Percentiles rank a stretch among this genome's conserved stretches.
Evolutionary conservation across 2,329 filamentous ascomycete species (phyloP).

Genomic region (Knufia fluminis): DNA sequence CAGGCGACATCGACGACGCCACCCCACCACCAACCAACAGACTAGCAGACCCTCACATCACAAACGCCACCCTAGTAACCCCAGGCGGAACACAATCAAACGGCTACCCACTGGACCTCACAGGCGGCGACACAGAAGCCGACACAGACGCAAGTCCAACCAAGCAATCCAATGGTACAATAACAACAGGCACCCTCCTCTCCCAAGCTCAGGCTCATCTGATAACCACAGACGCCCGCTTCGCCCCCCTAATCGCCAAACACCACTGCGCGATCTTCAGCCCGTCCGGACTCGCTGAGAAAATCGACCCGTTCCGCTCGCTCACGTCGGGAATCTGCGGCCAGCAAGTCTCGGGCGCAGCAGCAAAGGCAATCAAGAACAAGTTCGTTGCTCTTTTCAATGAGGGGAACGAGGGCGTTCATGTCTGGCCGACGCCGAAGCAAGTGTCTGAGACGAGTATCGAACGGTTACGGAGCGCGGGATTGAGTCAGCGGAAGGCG

Average conservation of each 20-base stretch:
- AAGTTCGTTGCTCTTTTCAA: constrained; percentile 72
- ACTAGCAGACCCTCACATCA: constrained; percentile 39
- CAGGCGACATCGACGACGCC: constrained; percentile 32
- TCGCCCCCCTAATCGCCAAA: constrained; percentile 62
- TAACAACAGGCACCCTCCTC: constrained; percentile 64
- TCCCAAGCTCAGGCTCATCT: constrained; percentile 68
- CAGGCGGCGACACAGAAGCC: constrained; percentile 33
- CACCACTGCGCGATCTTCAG: constrained; percentile 73
- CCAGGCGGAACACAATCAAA: constrained; percentile 38
- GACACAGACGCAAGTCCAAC: constrained; percentile 32
- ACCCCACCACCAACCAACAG: constrained; percentile 30
- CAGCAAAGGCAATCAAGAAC: constrained; percentile 77
- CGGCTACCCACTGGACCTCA: constrained; percentile 29
- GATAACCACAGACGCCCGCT: constrained; percentile 60
- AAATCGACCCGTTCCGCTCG: constrained; percentile 78
- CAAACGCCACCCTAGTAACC: constrained; percentile 41
- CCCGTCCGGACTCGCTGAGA: constrained; percentile 69
- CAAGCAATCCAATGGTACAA: constrained; percentile 31
- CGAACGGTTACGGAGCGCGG: constrained; percentile 66
- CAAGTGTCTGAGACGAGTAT: constrained; percentile 59
- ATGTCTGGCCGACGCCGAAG: constrained; percentile 64
- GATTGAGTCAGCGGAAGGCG: constrained; percentile 86
- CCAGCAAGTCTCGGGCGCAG: constrained; percentile 90
- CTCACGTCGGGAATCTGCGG: constrained; percentile 84
- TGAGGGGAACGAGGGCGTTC: constrained; percentile 24